A percentile compares a stretch with the other conserved stretches of the same genome.
Evolutionary conservation across 73 alveolate genomes (phyloP).

Genomic region (Uronychia setigera): DNA sequence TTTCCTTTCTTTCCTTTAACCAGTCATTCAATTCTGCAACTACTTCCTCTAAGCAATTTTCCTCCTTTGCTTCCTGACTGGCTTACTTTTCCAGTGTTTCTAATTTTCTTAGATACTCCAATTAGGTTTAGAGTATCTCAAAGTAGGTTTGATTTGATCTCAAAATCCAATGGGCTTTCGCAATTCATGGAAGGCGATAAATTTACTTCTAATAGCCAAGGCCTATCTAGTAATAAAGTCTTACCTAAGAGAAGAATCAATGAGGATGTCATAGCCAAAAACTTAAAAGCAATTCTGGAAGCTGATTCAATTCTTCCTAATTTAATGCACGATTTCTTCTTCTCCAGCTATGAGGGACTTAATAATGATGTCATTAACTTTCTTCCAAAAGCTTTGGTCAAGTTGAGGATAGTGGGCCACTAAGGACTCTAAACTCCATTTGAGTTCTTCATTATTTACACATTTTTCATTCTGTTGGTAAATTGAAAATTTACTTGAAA

Average conservation of each 20-base stretch:
- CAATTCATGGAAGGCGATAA: background rate
- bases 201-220: background rate
- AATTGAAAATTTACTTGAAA: too few species aligned
- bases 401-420: background rate
- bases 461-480: too few species aligned
- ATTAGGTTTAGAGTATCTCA: background rate
- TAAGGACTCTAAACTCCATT: background rate
- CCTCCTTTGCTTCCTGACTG: too few species aligned
- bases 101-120: background rate
- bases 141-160: background rate
- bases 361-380: background rate
- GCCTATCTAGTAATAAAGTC: background rate
- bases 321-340: background rate
- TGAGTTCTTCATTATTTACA: background rate
- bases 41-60: too few species aligned
- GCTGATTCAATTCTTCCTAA: background rate
- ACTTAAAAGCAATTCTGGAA: background rate
- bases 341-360: background rate
- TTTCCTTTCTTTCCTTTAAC: background rate
- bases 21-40: too few species aligned
- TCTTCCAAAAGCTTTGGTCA: background rate
- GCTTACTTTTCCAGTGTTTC: too few species aligned
- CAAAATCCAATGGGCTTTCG: background rate
- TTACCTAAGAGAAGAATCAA: background rate
- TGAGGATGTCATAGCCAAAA: background rate